Evolutionary conservation across 2,329 filamentous ascomycete genomes (phyloP).

Genomic region (Epichloe elymi): DNA sequence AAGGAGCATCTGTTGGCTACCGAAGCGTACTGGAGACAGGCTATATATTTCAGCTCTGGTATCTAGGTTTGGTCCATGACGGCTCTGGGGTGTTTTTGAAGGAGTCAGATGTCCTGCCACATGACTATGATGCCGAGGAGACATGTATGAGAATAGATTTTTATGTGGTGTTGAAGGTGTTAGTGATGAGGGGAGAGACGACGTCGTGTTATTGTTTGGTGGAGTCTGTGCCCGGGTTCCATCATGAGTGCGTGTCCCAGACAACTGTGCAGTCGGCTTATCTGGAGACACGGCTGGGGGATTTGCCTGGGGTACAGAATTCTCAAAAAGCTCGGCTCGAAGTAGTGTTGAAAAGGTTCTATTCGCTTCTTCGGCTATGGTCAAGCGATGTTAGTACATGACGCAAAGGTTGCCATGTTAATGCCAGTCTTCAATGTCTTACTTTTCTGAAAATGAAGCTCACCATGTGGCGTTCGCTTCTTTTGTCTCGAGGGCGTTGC

Average conservation of each 20-base stretch:
- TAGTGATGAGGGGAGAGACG: slow-evolving; percentile 54
- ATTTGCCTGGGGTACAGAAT: slow-evolving; percentile 70
- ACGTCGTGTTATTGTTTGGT: slow-evolving; percentile 48
- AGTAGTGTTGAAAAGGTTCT: slow-evolving; percentile 80
- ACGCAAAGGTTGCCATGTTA: background rate
- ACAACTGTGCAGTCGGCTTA: slow-evolving; percentile 33
- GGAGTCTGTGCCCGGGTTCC: slow-evolving; percentile 69
- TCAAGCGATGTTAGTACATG: slow-evolving; percentile 2
- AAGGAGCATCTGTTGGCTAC: slow-evolving; percentile 85
- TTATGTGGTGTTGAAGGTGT: slow-evolving; percentile 95
- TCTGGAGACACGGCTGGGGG: slow-evolving; percentile 50
- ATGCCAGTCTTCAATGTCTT: slow-evolving; percentile 19
- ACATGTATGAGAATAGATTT: slow-evolving; percentile 89
- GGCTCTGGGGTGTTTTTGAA: slow-evolving; percentile 75
- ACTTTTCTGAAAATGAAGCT: slow-evolving; percentile 92
- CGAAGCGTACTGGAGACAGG: slow-evolving; percentile 81
- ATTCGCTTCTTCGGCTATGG: slow-evolving; percentile 77
- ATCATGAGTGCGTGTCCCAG: slow-evolving; percentile 44
- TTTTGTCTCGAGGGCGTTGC: slow-evolving; percentile 78
- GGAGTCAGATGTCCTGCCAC: slow-evolving; percentile 76
- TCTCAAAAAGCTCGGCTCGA: slow-evolving; percentile 84
- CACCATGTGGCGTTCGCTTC: slow-evolving; percentile 74
- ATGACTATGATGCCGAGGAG: slow-evolving; percentile 54
- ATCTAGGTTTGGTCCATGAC: slow-evolving; percentile 80
- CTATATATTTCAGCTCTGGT: slow-evolving; percentile 89